These are phyloP conservation scores for Podaxis sp. DNA, from an alignment of 768 basidiomycete genomes.

Conservation along the genomic window DNA sequence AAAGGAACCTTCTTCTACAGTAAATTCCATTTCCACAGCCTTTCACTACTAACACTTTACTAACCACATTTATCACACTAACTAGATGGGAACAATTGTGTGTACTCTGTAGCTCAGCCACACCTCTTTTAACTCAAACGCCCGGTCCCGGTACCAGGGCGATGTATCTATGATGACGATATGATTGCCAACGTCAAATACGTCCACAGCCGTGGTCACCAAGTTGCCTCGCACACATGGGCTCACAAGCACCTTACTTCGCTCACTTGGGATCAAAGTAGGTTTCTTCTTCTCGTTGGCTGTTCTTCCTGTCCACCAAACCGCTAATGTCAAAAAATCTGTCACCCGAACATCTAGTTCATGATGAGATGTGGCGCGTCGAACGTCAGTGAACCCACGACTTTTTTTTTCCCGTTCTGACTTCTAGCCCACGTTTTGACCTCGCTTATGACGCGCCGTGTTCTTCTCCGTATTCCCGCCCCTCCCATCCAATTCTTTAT, in stretches of 20 bases:
- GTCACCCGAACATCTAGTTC: conserved; percentile 20
- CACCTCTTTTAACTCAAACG: background rate
- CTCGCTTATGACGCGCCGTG: background rate
- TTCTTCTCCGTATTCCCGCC: background rate
- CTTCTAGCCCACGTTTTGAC: conserved; percentile 6
- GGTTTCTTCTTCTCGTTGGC: conserved; percentile 5
- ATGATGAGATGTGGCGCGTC: conserved; percentile 35
- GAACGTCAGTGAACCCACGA: conserved; percentile 27
- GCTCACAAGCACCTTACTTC: conserved; percentile 33
- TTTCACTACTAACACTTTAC: background rate
- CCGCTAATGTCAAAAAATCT: background rate
- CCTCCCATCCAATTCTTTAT: background rate
- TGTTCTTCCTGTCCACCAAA: background rate
- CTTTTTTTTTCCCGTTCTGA: background rate
- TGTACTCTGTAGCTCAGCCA: background rate
- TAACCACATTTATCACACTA: background rate
- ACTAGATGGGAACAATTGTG: conserved; percentile 40
- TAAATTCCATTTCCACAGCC: conserved; percentile 18
- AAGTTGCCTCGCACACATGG: conserved; percentile 49
- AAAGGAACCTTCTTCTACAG: conserved; percentile 46
- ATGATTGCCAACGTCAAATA: conserved; percentile 30
- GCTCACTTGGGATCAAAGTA: conserved; percentile 33
- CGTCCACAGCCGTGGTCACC: conserved; percentile 39
- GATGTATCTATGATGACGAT: conserved; percentile 36
- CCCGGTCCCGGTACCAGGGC: conserved; percentile 20